phyloP scores from a whole-genome alignment of 1,284 basidiomycete species.

The Malassezia equina region DNA sequence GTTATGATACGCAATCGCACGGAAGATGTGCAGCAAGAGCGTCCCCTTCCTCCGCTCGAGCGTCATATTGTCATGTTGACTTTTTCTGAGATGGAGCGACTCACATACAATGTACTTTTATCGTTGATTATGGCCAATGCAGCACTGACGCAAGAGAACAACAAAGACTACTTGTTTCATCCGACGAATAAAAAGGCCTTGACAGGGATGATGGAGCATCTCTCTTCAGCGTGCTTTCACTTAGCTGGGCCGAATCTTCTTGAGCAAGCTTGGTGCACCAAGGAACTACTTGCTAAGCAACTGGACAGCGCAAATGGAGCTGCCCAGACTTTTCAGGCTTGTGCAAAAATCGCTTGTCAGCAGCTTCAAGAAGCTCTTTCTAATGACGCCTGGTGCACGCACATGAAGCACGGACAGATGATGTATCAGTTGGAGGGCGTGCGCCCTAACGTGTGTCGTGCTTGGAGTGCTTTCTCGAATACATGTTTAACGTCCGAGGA shows the following conservation, averaged over 20 bases:
- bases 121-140: conserved; percentile 19
- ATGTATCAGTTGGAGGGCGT: conserved; percentile 3
- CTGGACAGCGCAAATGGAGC: not conserved
- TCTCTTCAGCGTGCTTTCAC: conserved; percentile 23
- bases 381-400: conserved; percentile 3
- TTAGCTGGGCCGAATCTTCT: conserved; percentile 16
- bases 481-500: conserved; percentile 8
- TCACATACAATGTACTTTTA: conserved; percentile 20
- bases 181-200: conserved; percentile 15
- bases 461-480: conserved; percentile 4
- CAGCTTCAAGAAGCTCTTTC: conserved; percentile 11
- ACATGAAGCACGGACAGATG: conserved; percentile 13
- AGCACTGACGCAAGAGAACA: conserved; percentile 14
- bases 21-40: conserved; percentile 19
- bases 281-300: conserved; percentile 4
- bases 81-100: conserved; percentile 10
- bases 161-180: conserved; percentile 23
- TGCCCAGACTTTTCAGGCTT: not conserved
- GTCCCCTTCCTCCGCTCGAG: conserved; percentile 18
- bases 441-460: not conserved
- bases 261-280: conserved; percentile 9
- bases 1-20: conserved; percentile 23
- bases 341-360: conserved; percentile 6
- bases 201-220: conserved; percentile 16
- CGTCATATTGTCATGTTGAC: conserved; percentile 1